Evolutionary conservation across 1,139 yeast genomes (phyloP).

Genomic region (Yamadazyma jaroonii): DNA sequence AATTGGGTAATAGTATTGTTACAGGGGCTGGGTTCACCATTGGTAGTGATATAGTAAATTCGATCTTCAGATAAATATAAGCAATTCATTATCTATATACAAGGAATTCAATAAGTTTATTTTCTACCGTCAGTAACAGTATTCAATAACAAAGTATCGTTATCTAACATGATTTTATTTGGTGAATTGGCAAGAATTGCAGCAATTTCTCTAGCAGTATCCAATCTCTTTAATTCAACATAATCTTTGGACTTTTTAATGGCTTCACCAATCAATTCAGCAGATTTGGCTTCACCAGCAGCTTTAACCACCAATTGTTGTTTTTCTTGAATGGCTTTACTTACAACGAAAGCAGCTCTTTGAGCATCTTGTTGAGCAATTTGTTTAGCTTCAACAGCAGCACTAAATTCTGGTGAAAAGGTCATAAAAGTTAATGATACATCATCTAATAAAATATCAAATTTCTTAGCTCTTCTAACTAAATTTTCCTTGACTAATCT

Average conservation of each 20-base stretch:
- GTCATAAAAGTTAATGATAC: slow-evolving; percentile 96
- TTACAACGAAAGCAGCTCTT: slow-evolving; percentile 95
- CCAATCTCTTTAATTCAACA: slow-evolving; percentile 93
- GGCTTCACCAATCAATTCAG: slow-evolving; percentile 98
- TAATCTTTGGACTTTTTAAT: slow-evolving; percentile 94
- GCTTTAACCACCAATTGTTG: slow-evolving; percentile 96
- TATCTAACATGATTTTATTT: slow-evolving; percentile 86
- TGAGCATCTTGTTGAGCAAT: slow-evolving; percentile 99
- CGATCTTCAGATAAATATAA: slow-evolving; percentile 53
- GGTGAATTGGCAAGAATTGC: slow-evolving; percentile 80
- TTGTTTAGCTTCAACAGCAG: slow-evolving; percentile 98
- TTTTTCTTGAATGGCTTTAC: slow-evolving; percentile 95
- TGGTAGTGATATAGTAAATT: slow-evolving; percentile 83
- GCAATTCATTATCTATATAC: slow-evolving; percentile 5
- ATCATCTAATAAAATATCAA: slow-evolving; percentile 86
- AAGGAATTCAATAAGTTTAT: slow-evolving; percentile 12
- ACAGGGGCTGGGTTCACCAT: slow-evolving; percentile 98
- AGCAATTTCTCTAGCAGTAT: slow-evolving; percentile 96
- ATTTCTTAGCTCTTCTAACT: slow-evolving; percentile 86
- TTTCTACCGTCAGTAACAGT: slow-evolving; percentile 70
- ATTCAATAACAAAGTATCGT: slow-evolving; percentile 86
- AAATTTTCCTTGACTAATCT: slow-evolving; percentile 87
- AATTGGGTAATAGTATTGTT: slow-evolving; percentile 87
- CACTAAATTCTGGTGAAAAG: slow-evolving; percentile 95
- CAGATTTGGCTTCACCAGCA: slow-evolving; percentile 97